phyloP scores from a whole-genome alignment of 192 early-diverging fungal genomes.

The Podila clonocystis region DNA sequence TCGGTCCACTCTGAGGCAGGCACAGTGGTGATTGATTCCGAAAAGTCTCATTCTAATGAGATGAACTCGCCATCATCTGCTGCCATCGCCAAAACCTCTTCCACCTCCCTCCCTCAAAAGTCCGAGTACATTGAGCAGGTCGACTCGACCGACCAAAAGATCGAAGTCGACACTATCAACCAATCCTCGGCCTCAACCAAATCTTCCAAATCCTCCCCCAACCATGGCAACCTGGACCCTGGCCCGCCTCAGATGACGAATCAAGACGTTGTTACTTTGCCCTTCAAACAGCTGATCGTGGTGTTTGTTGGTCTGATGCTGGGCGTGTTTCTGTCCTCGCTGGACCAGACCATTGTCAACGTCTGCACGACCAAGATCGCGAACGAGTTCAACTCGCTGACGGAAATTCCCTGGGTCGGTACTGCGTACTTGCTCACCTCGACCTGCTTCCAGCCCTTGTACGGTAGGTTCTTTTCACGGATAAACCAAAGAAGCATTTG shows the following conservation, averaged over 20 bases:
- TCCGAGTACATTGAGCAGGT: constrained; percentile 21
- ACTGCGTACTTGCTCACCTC: constrained; percentile 71
- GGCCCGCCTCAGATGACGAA: background rate
- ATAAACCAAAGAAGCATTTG: too few species aligned
- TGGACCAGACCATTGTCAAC: constrained; percentile 84
- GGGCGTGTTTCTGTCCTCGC: constrained; percentile 69
- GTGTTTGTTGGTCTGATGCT: constrained; percentile 56
- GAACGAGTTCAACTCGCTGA: constrained; percentile 67
- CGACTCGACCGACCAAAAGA: background rate
- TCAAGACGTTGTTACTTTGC: constrained; percentile 11
- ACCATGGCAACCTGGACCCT: constrained; percentile 24
- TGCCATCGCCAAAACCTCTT: background rate
- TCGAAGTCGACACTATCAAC: background rate
- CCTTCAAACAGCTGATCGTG: constrained; percentile 38
- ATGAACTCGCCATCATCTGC: constrained; percentile 10
- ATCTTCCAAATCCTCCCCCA: constrained; percentile 12
- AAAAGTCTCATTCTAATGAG: constrained; percentile 14
- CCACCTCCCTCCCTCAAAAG: constrained; percentile 5
- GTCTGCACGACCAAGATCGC: constrained; percentile 74
- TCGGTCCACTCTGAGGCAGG: constrained; percentile 37
- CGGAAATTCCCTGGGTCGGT: constrained; percentile 68
- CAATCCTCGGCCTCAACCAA: too few species aligned
- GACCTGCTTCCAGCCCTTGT: constrained; percentile 79
- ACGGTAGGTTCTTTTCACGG: constrained; percentile 55
- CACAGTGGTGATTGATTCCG: constrained; percentile 35